Percentiles rank a stretch among this genome's conserved stretches.
Evolutionary conservation across 2,329 filamentous ascomycete genomes (phyloP).

Genomic region (Alternaria sp.): DNA sequence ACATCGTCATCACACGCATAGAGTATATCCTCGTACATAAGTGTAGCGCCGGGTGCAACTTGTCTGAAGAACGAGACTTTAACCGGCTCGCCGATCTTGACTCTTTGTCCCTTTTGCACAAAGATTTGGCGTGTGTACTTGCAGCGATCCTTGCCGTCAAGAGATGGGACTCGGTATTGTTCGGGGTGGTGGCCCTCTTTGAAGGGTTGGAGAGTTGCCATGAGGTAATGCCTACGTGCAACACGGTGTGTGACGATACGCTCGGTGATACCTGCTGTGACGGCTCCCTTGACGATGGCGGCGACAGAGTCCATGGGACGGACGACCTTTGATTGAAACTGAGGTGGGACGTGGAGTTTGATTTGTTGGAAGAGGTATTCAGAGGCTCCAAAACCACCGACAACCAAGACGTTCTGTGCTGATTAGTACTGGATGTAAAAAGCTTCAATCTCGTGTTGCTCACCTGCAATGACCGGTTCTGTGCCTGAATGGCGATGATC

Average conservation of each 20-base stretch:
- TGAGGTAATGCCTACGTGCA: conserved; percentile 95
- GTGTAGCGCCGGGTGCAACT: conserved; percentile 92
- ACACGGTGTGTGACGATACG: conserved; percentile 96
- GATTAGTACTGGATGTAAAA: conserved; percentile 34
- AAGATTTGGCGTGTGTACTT: conserved; percentile 99
- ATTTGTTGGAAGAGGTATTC: conserved; percentile 99
- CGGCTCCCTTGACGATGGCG: conserved; percentile 97
- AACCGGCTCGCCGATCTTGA: conserved; percentile 98
- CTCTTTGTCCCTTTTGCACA: conserved; percentile 96
- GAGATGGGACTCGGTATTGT: conserved; percentile 93
- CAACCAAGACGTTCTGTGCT: conserved; percentile 84
- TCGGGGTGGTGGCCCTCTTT: conserved; percentile 99
- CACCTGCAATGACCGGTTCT: conserved; percentile 88
- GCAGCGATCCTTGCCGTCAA: conserved; percentile 97
- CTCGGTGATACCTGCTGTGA: conserved; percentile 97
- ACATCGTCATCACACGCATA: conserved; percentile 98
- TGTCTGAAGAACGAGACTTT: conserved; percentile 99
- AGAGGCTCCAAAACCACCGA: conserved; percentile 96
- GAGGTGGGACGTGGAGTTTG: conserved; percentile 95
- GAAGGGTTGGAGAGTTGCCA: conserved; percentile 98
- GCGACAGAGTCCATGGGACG: conserved; percentile 98
- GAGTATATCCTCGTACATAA: conserved; percentile 99
- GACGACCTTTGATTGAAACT: conserved; percentile 98
- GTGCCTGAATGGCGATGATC: conserved; percentile 98
- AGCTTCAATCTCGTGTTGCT: conserved; percentile 24